A percentile compares a stretch with the other conserved stretches of the same genome.
These are phyloP conservation scores for Casuarina equisetifolia DNA, from an alignment of 306 rosid species.

Conservation along the genomic window DNA sequence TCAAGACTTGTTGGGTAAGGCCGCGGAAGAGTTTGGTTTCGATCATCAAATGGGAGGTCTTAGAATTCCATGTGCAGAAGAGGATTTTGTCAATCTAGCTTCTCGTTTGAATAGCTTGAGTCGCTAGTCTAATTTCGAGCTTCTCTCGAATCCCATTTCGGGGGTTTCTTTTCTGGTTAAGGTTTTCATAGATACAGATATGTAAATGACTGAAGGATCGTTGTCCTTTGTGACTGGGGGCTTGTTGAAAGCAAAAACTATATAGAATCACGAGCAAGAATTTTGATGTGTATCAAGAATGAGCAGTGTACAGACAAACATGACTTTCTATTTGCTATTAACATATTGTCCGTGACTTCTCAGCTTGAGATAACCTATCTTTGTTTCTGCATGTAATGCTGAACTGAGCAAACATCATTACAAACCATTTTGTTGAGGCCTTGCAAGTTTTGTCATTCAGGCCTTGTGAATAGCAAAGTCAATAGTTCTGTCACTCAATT, in stretches of 20 bases:
- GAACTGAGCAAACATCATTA: neutral
- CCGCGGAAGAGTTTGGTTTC: conserved; percentile 48
- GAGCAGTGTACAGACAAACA: neutral
- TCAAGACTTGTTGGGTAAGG: conserved; percentile 39
- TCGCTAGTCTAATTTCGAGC: conserved; percentile 7
- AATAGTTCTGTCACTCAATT: too few species aligned
- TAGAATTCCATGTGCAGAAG: conserved; percentile 43
- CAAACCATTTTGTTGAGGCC: too few species aligned
- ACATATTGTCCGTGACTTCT: neutral
- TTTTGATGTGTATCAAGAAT: neutral
- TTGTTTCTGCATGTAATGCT: neutral
- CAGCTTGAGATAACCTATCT: neutral
- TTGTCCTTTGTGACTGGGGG: neutral
- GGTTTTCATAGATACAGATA: neutral
- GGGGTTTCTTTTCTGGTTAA: too few species aligned
- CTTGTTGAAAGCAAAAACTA: neutral
- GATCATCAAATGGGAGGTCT: conserved; percentile 33
- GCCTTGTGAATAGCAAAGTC: too few species aligned
- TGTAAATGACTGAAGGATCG: neutral
- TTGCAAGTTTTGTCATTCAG: too few species aligned
- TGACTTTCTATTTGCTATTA: neutral
- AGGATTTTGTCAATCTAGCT: conserved; percentile 37
- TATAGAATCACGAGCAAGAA: neutral
- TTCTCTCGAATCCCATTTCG: neutral
- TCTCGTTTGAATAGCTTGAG: conserved; percentile 16